Evolutionary conservation across 257 asterid genomes (phyloP).

Genomic region (Linaria vulgaris): DNA sequence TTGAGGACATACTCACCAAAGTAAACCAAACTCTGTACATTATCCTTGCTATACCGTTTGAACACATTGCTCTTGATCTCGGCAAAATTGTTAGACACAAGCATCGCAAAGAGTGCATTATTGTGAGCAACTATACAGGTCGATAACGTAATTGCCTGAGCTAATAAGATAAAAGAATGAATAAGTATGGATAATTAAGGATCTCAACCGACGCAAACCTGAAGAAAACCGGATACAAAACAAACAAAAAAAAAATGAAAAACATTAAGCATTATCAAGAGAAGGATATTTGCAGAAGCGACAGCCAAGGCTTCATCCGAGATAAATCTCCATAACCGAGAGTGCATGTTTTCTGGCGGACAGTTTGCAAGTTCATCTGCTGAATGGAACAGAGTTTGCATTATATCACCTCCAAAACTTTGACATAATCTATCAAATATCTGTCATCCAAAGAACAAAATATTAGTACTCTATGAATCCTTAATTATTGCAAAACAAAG

Average conservation of each 20-base stretch:
- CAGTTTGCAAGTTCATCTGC: conserved; percentile 88
- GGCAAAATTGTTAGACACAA: conserved; percentile 94
- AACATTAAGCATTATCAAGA: conserved; percentile 18
- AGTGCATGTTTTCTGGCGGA: conserved; percentile 57
- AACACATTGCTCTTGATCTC: conserved; percentile 96
- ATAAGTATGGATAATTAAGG: conserved; percentile 78
- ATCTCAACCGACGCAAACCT: conserved; percentile 26
- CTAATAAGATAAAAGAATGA: conserved; percentile 89
- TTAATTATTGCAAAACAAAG: background rate
- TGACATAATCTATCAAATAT: conserved; percentile 93
- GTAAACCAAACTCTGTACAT: conserved; percentile 81
- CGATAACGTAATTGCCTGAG: conserved; percentile 93
- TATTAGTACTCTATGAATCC: conserved; percentile 4
- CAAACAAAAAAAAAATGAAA: conserved; percentile 6
- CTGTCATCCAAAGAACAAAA: conserved; percentile 44
- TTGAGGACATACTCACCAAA: conserved; percentile 62
- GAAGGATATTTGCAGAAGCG: conserved; percentile 91
- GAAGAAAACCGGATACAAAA: conserved; percentile 13
- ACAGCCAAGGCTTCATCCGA: conserved; percentile 77
- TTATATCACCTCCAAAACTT: conserved; percentile 93
- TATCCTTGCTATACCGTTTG: conserved; percentile 90
- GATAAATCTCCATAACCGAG: conserved; percentile 69
- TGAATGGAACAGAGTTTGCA: conserved; percentile 84
- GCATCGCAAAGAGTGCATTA: conserved; percentile 87
- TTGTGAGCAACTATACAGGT: conserved; percentile 98